Evolutionary conservation across 78 protist species (phyloP), one percentile per base, ranked within the genome.

Genomic region (Dictyostelium purpureum): DNA sequence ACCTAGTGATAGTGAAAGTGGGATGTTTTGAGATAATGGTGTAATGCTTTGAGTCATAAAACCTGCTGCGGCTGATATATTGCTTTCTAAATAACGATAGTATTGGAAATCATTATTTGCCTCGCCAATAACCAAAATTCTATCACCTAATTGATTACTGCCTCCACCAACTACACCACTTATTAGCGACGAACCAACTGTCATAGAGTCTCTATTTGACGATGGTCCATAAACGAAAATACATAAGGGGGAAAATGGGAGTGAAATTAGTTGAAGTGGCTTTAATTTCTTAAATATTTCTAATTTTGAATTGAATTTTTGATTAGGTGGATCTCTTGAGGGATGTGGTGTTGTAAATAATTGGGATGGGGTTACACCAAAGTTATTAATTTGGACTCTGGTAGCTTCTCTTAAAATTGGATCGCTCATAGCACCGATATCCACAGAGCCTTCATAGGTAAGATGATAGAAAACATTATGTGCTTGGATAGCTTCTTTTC

Each of bases 351-450:
- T 76, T 35, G 10, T 40, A 94, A 98, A 98, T 24, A 99, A 88
- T 56, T 98, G 99, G 0, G 52, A 11, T 9, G 99, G 99, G 12
- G 98, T 97, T 73, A 99, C 99, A 40, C 99, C 99, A 33, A 98
- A 99, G 26, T 77, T 85, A 45, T 90, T 87, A 40, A 94, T 92
- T 65, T 89, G 88, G 2, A 79, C 79, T 9, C 96, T 61, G 4
- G 81, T 79, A 4, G 90, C 96, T 14, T 94, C 93, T 38, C 37
- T 12, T 85, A 79, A 57, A 4, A 66, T 71, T 1, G 80, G 70
- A 51, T 87, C 96, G 26, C 90, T 69, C 81, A 98, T 94, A 1
- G 90, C 38, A 51, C 81, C 97, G 59, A 97, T 67, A 79, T 98
- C 99, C n/a, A 94, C 97, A 19, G 79, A 70, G 24, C 98, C 98